Percentiles rank a stretch among this genome's conserved stretches.
phyloP scores from a whole-genome alignment of 1,139 yeast species.

The Nakaseomyces nivariensis region DNA sequence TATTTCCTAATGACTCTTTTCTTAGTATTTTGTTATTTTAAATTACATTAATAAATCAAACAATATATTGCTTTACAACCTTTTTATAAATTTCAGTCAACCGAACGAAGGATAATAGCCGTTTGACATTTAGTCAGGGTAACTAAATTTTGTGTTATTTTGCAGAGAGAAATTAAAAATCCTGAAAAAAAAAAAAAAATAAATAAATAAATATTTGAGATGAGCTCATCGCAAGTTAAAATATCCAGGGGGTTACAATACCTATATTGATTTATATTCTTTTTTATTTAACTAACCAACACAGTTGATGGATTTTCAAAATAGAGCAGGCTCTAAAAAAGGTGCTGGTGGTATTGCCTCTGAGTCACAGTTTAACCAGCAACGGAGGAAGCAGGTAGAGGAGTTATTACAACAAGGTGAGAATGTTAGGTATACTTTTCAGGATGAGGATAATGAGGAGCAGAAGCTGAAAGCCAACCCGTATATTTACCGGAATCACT shows the following conservation, averaged over 20 bases:
- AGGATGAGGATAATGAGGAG: conserved; percentile 26
- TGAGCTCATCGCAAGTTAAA: not conserved
- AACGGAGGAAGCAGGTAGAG: conserved; percentile 45
- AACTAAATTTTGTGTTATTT: not conserved
- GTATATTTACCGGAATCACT: conserved; percentile 52
- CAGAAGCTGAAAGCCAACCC: conserved; percentile 38
- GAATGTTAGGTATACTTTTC: conserved; percentile 39
- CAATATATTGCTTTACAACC: too few relatives aligned
- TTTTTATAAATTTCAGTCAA: too few relatives aligned
- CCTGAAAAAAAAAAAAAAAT: too few relatives aligned
- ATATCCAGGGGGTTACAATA: too few relatives aligned
- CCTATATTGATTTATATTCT: too few relatives aligned
- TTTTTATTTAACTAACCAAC: not conserved
- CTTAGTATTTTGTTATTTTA: too few relatives aligned
- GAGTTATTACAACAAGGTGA: conserved; percentile 37
- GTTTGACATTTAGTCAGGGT: not conserved
- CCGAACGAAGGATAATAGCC: not conserved
- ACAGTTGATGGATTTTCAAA: conserved; percentile 34
- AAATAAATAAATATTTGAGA: not conserved
- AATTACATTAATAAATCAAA: not conserved
- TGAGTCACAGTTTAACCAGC: conserved; percentile 45
- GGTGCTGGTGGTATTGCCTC: conserved; percentile 58
- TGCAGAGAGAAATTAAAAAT: not conserved
- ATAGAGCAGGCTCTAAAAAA: conserved; percentile 40
- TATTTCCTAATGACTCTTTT: not conserved